A percentile compares a stretch with the other conserved stretches of the same genome.
phyloP scores from a whole-genome alignment of 108 stramenopile genomes.

The Skeletonema tropicum region DNA sequence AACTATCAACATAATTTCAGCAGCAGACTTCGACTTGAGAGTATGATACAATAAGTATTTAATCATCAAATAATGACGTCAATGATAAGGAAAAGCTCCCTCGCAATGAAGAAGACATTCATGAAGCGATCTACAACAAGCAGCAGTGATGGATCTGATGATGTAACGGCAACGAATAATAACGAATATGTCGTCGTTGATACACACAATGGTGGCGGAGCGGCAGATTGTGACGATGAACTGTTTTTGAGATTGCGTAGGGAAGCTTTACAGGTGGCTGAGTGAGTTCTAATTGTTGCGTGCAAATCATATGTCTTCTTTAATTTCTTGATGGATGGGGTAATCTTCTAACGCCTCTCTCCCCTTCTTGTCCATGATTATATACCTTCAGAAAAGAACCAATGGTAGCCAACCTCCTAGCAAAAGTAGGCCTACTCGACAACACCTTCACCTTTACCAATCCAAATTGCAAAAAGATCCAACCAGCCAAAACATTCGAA shows the following conservation, averaged over 20 bases:
- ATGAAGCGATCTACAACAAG: no score
- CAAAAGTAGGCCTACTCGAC: slow-evolving; percentile 40
- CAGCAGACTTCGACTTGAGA: no score
- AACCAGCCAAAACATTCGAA: slow-evolving; percentile 30
- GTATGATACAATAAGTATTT: no score
- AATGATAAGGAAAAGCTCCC: no score
- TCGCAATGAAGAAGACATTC: no score
- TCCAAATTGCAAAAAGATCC: background rate
- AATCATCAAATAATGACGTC: no score
- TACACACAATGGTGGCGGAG: no score
- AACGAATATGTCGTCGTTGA: no score
- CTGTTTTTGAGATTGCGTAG: slow-evolving; percentile 34
- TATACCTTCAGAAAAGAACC: slow-evolving; percentile 27
- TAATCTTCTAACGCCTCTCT: background rate
- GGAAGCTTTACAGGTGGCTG: slow-evolving; percentile 29
- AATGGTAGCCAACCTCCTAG: slow-evolving; percentile 30
- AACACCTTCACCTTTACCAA: background rate
- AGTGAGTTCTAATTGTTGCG: slow-evolving; percentile 1
- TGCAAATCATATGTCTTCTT: no score
- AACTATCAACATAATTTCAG: no score
- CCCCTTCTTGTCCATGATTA: background rate
- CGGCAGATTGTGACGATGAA: slow-evolving; percentile 3
- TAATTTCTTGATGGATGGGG: background rate
- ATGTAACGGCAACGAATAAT: no score
- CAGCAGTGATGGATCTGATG: no score